These are phyloP conservation scores for Besnoitia besnoiti DNA, from an alignment of 169 alveolate genomes.

Conservation along the genomic window DNA sequence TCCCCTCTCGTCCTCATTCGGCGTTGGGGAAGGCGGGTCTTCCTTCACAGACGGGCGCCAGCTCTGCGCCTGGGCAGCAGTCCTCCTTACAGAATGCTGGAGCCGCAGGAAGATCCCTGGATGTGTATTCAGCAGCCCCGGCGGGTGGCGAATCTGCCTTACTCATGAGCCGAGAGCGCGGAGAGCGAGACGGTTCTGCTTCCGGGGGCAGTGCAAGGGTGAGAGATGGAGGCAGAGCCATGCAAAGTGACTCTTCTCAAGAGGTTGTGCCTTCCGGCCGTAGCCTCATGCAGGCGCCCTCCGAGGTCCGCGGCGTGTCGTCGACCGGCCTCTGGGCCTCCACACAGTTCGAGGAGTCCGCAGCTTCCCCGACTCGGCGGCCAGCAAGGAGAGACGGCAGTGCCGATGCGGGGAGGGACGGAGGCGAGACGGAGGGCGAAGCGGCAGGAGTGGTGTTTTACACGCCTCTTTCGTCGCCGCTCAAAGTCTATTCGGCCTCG, in stretches of 20 bases:
- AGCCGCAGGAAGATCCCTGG: no score
- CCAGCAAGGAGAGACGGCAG: not conserved
- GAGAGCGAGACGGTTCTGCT: no score
- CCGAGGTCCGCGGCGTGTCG: not conserved
- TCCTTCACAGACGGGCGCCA: not conserved
- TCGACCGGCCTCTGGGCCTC: no score
- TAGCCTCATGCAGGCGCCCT: not conserved
- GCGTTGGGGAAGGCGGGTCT: no score
- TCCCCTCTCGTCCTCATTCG: not conserved
- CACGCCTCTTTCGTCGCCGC: not conserved
- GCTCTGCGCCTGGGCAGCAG: not conserved
- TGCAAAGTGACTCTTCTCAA: not conserved
- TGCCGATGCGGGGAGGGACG: not conserved
- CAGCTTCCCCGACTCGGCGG: no score
- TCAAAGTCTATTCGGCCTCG: not conserved
- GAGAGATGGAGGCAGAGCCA: no score
- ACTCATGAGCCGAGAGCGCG: no score
- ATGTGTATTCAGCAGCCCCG: no score
- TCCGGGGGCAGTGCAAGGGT: no score
- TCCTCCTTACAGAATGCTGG: no score
- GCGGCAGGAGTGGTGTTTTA: not conserved
- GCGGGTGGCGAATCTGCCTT: no score
- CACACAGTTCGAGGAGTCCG: no score
- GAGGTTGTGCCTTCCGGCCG: not conserved
- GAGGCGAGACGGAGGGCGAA: not conserved